Percentiles rank a stretch among this genome's conserved stretches.
Evolutionary conservation across 2,329 filamentous ascomycete genomes (phyloP).

Genomic region (Xylaria multiplex): DNA sequence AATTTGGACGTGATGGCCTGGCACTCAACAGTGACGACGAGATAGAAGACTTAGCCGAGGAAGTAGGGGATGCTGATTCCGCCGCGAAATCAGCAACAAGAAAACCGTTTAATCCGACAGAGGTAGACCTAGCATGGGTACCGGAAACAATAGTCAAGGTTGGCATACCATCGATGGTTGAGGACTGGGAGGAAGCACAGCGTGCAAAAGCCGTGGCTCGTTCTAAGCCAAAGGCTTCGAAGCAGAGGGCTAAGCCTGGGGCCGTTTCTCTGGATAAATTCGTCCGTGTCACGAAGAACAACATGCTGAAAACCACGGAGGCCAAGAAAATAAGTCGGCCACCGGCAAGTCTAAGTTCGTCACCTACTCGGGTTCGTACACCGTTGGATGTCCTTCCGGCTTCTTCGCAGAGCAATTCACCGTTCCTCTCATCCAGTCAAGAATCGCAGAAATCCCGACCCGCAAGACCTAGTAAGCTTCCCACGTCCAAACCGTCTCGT

Average conservation of each 20-base stretch:
- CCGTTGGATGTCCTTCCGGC: slow-evolving; percentile 15
- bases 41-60: slow-evolving; percentile 54
- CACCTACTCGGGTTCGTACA: slow-evolving; percentile 17
- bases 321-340: slow-evolving; percentile 18
- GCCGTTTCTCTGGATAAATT: slow-evolving; percentile 54
- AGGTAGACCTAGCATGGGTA: slow-evolving; percentile 75
- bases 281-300: slow-evolving; percentile 54
- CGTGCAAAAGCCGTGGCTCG: slow-evolving; percentile 46
- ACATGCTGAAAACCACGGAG: slow-evolving; percentile 23
- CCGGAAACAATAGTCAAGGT: slow-evolving; percentile 70
- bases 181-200: slow-evolving; percentile 67
- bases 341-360: slow-evolving; percentile 4
- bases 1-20: slow-evolving; percentile 62
- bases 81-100: slow-evolving; percentile 44
- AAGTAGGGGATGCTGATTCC: slow-evolving; percentile 41
- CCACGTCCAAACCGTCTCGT: slow-evolving; percentile 41
- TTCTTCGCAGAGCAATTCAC: slow-evolving; percentile 35
- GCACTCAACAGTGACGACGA: slow-evolving; percentile 76
- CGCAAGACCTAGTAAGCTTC: slow-evolving; percentile 47
- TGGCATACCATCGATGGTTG: slow-evolving; percentile 71
- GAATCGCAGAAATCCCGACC: slow-evolving; percentile 33
- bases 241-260: slow-evolving; percentile 36
- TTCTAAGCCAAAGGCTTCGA: slow-evolving; percentile 43
- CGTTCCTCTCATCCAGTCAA: slow-evolving; percentile 25
- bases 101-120: slow-evolving; percentile 71